Evolutionary conservation across 768 basidiomycete genomes (phyloP).

Genomic region (Amanita phalloides): DNA sequence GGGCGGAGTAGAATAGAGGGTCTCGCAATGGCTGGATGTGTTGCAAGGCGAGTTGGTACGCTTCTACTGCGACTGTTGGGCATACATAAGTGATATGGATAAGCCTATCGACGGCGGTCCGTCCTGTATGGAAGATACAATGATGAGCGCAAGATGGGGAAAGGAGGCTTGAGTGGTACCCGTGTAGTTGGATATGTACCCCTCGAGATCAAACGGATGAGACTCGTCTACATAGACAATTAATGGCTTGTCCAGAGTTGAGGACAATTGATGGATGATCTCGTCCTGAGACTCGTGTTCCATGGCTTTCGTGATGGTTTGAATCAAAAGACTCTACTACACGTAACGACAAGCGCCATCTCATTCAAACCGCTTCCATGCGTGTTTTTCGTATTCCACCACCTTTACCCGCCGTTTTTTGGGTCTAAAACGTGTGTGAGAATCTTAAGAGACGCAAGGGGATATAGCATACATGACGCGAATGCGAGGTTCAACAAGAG

Average conservation of each 20-base stretch:
- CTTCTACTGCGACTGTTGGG: constrained; percentile 62
- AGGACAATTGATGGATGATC: constrained; percentile 10
- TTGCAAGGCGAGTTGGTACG: constrained; percentile 54
- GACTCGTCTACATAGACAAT: constrained; percentile 55
- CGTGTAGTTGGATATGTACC: constrained; percentile 66
- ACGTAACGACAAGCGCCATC: background rate
- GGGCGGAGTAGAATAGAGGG: constrained; percentile 41
- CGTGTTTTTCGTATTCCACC: constrained; percentile 69
- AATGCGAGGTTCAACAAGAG: constrained; percentile 78
- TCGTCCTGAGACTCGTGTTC: constrained; percentile 5
- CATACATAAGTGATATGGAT: constrained; percentile 54
- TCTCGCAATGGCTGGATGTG: constrained; percentile 64
- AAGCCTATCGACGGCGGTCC: constrained; percentile 66
- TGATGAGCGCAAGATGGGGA: background rate
- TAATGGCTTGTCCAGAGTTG: constrained; percentile 13
- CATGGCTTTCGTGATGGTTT: background rate
- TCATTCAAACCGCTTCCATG: constrained; percentile 65
- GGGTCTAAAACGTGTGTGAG: constrained; percentile 25
- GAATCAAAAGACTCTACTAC: background rate
- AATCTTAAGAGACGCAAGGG: background rate
- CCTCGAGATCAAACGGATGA: constrained; percentile 83
- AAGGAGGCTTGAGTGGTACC: constrained; percentile 27
- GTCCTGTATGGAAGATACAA: constrained; percentile 31
- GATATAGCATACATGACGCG: constrained; percentile 50
- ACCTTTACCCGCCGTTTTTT: constrained; percentile 39